Conservation (phyloP, 73 alveolate species). For the Diophrys appendiculata region DNA sequence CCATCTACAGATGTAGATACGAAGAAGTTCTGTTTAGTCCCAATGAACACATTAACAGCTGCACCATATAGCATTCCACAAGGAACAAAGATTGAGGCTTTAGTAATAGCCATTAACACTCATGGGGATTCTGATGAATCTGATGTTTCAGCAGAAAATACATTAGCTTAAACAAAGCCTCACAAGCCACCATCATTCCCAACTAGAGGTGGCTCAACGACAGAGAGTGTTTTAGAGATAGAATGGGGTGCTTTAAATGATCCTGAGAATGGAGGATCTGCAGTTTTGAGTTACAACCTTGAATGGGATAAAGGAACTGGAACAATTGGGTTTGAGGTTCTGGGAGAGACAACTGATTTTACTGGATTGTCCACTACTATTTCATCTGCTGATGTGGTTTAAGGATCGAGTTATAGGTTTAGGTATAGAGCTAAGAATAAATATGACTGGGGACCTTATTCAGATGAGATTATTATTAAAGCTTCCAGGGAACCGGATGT, state of each 20-base stretch:
- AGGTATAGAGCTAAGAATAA: conserved; percentile 43
- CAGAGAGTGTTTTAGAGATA: conserved; percentile 28
- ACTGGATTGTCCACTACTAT: not conserved
- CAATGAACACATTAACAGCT: conserved; percentile 4
- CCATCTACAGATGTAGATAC: not conserved
- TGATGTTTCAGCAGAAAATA: conserved; percentile 2
- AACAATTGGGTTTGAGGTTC: conserved; percentile 3
- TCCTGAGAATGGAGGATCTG: conserved; percentile 35
- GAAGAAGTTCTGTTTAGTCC: conserved; percentile 4
- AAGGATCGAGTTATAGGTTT: conserved; percentile 40
- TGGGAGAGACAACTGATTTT: conserved; percentile 13
- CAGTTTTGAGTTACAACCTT: conserved; percentile 31
- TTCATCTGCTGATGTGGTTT: conserved; percentile 5
- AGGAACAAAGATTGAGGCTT: conserved; percentile 29
- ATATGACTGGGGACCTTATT: conserved; percentile 46
- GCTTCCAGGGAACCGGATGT: conserved; percentile 46
- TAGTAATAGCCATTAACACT: conserved; percentile 42
- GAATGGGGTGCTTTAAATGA: conserved; percentile 31
- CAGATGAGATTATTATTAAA: conserved; percentile 9
- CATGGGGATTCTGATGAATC: conserved; percentile 41
- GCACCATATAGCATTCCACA: conserved; percentile 30
- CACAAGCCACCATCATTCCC: conserved; percentile 46
- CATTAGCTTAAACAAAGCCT: conserved; percentile 27
- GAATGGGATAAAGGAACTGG: conserved; percentile 54
- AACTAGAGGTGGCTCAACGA: conserved; percentile 37